Evolutionary conservation across 192 early-diverging fungal genomes (phyloP).

Genomic region (Obelidium mucronatum): DNA sequence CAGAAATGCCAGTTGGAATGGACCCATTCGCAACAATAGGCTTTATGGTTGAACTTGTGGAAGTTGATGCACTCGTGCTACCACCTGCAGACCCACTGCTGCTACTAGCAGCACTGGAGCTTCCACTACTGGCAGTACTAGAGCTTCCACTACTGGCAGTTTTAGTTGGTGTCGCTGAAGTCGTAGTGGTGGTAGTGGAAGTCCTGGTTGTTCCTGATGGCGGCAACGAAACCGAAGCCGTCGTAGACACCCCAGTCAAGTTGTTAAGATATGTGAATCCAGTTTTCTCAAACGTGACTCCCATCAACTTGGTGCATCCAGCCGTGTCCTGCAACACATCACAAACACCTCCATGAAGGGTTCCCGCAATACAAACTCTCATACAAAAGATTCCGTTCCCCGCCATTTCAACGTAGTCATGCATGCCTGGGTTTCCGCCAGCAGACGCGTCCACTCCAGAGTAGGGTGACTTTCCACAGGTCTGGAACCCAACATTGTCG

Average conservation of each 20-base stretch:
- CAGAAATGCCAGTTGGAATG: no score
- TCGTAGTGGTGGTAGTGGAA: not conserved
- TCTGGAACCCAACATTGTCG: constrained; percentile 4
- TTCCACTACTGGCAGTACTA: not conserved
- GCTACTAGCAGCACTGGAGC: not conserved
- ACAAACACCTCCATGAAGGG: not conserved
- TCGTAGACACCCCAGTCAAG: not conserved
- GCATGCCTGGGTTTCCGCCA: not conserved
- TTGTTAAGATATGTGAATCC: constrained; percentile 15
- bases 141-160: not conserved
- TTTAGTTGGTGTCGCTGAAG: not conserved
- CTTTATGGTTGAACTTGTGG: no score
- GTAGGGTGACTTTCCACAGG: constrained; percentile 38
- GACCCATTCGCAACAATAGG: no score
- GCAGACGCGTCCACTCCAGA: constrained; percentile 33
- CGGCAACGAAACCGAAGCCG: not conserved
- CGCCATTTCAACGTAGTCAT: constrained; percentile 39
- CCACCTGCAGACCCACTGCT: not conserved
- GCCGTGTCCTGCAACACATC: constrained; percentile 10
- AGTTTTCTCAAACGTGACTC: not conserved
- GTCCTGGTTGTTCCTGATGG: not conserved
- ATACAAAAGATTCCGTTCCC: constrained; percentile 46
- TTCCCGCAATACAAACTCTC: constrained; percentile 29
- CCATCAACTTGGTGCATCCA: constrained; percentile 21
- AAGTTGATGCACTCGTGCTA: no score